A percentile compares a stretch with the other conserved stretches of the same genome.
phyloP scores from a whole-genome alignment of 495 filamentous ascomycete species.

The Penicillium cosmopolitanum region DNA sequence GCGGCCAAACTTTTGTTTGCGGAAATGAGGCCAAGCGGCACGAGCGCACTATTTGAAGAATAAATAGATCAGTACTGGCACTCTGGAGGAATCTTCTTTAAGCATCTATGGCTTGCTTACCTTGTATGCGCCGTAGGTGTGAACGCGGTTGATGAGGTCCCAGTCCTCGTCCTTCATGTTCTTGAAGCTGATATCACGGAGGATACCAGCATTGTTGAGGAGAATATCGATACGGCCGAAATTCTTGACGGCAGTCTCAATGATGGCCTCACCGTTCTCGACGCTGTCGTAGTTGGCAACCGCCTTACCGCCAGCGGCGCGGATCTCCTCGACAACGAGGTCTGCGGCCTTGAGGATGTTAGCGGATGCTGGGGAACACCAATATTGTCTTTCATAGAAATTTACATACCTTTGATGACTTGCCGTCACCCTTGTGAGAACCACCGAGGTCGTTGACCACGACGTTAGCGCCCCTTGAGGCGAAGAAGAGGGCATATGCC shows the following conservation, averaged over 20 bases:
- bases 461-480: conserved; percentile 87
- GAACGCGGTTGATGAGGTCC: conserved; percentile 92
- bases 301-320: conserved; percentile 88
- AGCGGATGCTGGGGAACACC: conserved; percentile 18
- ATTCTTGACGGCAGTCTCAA: conserved; percentile 90
- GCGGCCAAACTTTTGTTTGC: conserved; percentile 97
- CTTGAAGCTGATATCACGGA: conserved; percentile 96
- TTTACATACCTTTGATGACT: conserved; percentile 73
- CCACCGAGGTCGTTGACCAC: conserved; percentile 97
- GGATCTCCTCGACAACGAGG: conserved; percentile 94
- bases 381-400: neutral
- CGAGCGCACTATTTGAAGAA: conserved; percentile 66
- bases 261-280: conserved; percentile 90
- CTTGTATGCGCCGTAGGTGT: conserved; percentile 95
- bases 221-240: conserved; percentile 95
- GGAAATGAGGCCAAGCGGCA: conserved; percentile 97
- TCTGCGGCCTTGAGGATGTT: conserved; percentile 76
- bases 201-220: conserved; percentile 97
- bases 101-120: conserved; percentile 33
- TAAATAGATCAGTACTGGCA: conserved; percentile 10
- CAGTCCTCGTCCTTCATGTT: conserved; percentile 98
- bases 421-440: conserved; percentile 93
- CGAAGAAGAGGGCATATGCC: conserved; percentile 92
- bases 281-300: conserved; percentile 99
- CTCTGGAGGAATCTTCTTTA: neutral